Base-by-base conservation (phyloP, 192 early-diverging fungal genomes). In the Martensiomyces pterosporus region DNA sequence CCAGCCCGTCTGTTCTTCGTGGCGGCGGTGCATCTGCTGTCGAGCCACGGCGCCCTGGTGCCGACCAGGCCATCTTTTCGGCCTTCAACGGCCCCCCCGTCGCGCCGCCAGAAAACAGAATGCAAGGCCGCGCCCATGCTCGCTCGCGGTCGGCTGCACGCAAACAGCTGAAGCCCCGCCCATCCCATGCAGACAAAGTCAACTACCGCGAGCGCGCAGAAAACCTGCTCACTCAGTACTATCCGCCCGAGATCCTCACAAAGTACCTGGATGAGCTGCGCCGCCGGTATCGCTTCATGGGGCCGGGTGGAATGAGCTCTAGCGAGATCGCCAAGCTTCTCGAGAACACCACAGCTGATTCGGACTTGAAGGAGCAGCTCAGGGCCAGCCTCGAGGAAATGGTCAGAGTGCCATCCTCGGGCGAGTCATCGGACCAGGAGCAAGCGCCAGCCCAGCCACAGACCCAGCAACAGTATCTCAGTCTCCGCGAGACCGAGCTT, bases 211-310 rank as follows among this genome's bases (percentile, higher is more conserved):
- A 75, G 60, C 58, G 56, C 4, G 65, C 58, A 4, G 71, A 75
- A 39, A 57, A 32, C 24, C 53, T 75, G 39, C 49, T 75, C 27
- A 67, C 71, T 4, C 71, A 75, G 52, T 75, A 75, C 29, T 75
- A 63, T 42, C 59, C 64, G 4, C 49, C 55, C 24, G 56, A 58
- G 13, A 40, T 67, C 1, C 71, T 75, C 32, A 26, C 51, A 16
- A 51, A 53, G 55, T 75, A 75, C 27, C 52, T 75, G 32, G 61
- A 75, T 23, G 71, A 75, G 60, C 64, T 75, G 43, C 64, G 65
- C 4, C 71, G 61, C 9, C 64, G 64, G 1, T 60, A 75, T 25
- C 64, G 71, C 10, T 75, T 75, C 34, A 75, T 75, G 29, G 71
- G 71, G 19, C 23, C 56, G n/a, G 60, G 65, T 17, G 69, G 62